Evolutionary conservation across 2,329 filamentous ascomycete species (phyloP).

Genomic region (Iodosphaeria phyllophila): DNA sequence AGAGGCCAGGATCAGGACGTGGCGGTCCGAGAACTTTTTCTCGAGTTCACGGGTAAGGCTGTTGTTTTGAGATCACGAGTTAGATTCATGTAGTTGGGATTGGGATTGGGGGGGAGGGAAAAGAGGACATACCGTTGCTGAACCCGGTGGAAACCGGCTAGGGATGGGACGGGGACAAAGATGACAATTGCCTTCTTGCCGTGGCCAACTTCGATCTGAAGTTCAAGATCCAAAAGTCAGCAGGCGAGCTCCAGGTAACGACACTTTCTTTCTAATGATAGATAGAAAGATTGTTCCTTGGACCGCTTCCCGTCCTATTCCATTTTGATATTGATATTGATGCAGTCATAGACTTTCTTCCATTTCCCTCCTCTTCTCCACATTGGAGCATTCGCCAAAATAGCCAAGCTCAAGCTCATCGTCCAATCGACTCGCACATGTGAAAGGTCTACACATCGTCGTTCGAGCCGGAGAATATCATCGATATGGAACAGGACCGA

Average conservation of each 20-base stretch:
- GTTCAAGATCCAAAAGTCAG: constrained; percentile 49
- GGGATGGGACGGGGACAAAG: constrained; percentile 99
- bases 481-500: constrained; percentile 10
- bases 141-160: constrained; percentile 96
- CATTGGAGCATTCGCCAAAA: no score
- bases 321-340: constrained; percentile 18
- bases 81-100: neutral
- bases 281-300: constrained; percentile 31
- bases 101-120: neutral
- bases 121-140: constrained; percentile 78
- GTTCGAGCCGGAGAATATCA: constrained; percentile 2
- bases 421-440: no score
- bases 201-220: constrained; percentile 99
- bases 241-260: constrained; percentile 64
- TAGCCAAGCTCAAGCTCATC: no score
- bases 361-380: constrained; percentile 2
- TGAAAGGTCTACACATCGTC: neutral
- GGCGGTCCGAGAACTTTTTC: constrained; percentile 99
- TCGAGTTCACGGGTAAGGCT: constrained; percentile 99
- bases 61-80: constrained; percentile 2
- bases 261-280: no score
- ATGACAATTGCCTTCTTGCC: constrained; percentile 99
- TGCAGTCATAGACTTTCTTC: constrained; percentile 7
- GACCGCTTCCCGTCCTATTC: constrained; percentile 63
- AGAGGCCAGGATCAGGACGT: constrained; percentile 96